Conservation (phyloP, 768 basidiomycete genomes). For the Leccinellum rugosiceps region DNA sequence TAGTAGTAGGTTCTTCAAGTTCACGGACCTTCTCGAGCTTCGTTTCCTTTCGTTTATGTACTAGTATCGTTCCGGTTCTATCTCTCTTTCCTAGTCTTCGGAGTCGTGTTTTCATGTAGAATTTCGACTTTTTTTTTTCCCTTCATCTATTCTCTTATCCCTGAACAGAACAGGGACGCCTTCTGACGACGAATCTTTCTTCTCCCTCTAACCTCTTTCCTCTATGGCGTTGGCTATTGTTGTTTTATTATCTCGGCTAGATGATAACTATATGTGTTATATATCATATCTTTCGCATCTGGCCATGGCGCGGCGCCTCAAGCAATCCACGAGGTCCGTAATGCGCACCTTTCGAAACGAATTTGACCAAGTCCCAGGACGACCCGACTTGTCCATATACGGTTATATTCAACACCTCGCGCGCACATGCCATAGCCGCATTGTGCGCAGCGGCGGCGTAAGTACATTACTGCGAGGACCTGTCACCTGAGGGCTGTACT, state of each 20-base stretch:
- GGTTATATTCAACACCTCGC: constrained; percentile 20
- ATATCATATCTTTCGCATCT: background rate
- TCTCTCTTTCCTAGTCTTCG: background rate
- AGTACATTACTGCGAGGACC: background rate
- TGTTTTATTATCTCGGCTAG: constrained; percentile 24
- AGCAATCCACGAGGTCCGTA: constrained; percentile 28
- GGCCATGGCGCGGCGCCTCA: constrained; percentile 12
- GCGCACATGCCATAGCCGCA: background rate
- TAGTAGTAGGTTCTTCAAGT: background rate
- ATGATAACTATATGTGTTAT: constrained; percentile 8
- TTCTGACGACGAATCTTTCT: background rate
- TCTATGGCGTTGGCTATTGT: background rate
- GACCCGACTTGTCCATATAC: constrained; percentile 14
- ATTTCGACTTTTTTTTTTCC: background rate
- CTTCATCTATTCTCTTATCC: background rate
- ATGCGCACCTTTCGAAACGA: background rate
- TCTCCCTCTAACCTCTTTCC: background rate
- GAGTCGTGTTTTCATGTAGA: background rate
- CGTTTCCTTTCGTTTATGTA: background rate
- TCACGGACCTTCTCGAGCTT: background rate
- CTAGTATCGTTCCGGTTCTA: background rate
- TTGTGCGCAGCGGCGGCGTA: background rate
- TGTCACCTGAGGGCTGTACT: background rate
- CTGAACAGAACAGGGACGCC: constrained; percentile 6
- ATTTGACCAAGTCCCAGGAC: background rate